phyloP scores from a whole-genome alignment of 495 filamentous ascomycete genomes.

The Podospora pseudopauciseta region DNA sequence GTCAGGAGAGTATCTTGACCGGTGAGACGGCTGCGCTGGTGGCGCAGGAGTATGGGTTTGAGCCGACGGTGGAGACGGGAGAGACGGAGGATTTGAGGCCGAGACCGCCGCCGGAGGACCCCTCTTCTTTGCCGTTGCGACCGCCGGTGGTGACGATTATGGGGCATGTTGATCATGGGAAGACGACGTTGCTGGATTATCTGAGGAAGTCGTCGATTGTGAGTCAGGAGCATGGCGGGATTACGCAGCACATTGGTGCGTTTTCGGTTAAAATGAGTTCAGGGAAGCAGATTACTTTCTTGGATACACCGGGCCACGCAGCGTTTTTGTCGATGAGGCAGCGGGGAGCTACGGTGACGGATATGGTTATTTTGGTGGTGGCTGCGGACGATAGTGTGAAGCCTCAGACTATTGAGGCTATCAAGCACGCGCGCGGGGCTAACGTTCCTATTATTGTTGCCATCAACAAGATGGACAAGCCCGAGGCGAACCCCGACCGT shows the following conservation, averaged over 20 bases:
- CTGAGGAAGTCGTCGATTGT: conserved; percentile 89
- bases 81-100: conserved; percentile 68
- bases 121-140: conserved; percentile 62
- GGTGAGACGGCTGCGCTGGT: conserved; percentile 87
- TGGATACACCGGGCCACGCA: conserved; percentile 95
- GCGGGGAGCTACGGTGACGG: conserved; percentile 91
- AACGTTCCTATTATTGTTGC: conserved; percentile 95
- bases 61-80: conserved; percentile 73
- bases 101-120: conserved; percentile 67
- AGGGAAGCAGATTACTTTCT: conserved; percentile 88
- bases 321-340: conserved; percentile 96
- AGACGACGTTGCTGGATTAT: conserved; percentile 94
- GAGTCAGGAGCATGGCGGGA: conserved; percentile 89
- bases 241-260: conserved; percentile 99
- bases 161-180: conserved; percentile 99
- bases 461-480: conserved; percentile 96
- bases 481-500: conserved; percentile 67
- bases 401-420: conserved; percentile 93
- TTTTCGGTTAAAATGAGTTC: conserved; percentile 86
- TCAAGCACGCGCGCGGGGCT: conserved; percentile 88
- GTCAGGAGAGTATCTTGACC: conserved; percentile 76
- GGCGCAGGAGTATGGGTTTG: conserved; percentile 88
- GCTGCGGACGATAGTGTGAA: conserved; percentile 97
- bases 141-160: conserved; percentile 98
- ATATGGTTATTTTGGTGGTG: conserved; percentile 94